Percentiles rank a stretch among this genome's conserved stretches.
Evolutionary conservation across 225 moss, liverwort and hornwort genomes (phyloP).

Genomic region (Marchantia polymorpha): DNA sequence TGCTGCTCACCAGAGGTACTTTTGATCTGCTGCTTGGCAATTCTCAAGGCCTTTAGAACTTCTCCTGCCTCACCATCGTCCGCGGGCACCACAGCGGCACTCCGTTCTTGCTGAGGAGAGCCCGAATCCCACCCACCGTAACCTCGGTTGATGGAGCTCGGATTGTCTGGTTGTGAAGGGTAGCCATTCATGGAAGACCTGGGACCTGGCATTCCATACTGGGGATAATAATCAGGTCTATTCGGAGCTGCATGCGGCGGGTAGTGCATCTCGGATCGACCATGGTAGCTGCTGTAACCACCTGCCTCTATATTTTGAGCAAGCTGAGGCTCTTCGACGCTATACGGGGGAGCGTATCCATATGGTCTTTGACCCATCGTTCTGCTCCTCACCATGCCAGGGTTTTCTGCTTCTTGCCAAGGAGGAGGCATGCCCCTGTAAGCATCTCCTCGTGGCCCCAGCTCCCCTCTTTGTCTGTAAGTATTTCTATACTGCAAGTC

Average conservation of each 20-base stretch:
- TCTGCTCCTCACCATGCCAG: conserved; percentile 22
- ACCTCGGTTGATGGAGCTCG: conserved; percentile 15
- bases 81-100: conserved; percentile 2
- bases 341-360: conserved; percentile 31
- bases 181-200: conserved; percentile 27
- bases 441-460: conserved; percentile 21
- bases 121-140: conserved; percentile 26
- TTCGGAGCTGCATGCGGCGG: conserved; percentile 21
- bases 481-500: conserved; percentile 31
- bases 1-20: conserved; percentile 33
- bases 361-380: conserved; percentile 29
- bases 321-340: conserved; percentile 32
- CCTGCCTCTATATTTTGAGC: conserved; percentile 18
- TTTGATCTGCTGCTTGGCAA: conserved; percentile 55
- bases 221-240: conserved; percentile 32
- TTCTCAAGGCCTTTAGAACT: conserved; percentile 43
- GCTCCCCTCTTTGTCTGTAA: conserved; percentile 32
- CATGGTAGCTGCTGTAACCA: conserved; percentile 24
- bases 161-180: conserved; percentile 26
- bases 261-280: conserved; percentile 30
- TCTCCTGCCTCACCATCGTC: conserved; percentile 42
- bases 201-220: conserved; percentile 23
- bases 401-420: conserved; percentile 39
- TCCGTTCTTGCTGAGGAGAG: conserved; percentile 24
- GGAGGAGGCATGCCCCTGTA: conserved; percentile 30